Percentiles rank a stretch among this genome's conserved stretches.
Conservation (phyloP, 1,139 yeast genomes). For the Suhomyces guaymorum region DNA sequence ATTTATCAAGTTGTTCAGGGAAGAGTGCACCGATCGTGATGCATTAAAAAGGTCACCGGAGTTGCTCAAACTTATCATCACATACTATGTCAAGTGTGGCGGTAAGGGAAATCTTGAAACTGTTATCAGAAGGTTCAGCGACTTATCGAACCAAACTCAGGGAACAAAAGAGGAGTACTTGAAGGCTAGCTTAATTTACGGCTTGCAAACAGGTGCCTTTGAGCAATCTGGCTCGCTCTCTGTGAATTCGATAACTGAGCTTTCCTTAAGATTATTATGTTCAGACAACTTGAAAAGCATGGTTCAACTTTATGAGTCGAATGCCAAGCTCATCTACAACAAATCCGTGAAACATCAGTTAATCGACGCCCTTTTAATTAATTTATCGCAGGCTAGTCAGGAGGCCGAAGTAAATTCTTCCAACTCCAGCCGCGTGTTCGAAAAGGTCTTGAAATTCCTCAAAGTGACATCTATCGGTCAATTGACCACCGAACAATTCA, state of each 20-base stretch:
- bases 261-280: slow-evolving; percentile 11
- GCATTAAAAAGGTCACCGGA: slow-evolving; percentile 17
- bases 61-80: slow-evolving; percentile 24
- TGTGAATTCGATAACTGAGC: slow-evolving; percentile 12
- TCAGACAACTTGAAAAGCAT: slow-evolving; percentile 18
- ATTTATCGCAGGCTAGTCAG: slow-evolving; percentile 16
- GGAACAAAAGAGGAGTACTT: slow-evolving; percentile 21
- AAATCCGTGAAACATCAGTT: slow-evolving; percentile 15
- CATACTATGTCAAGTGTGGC: slow-evolving; percentile 22
- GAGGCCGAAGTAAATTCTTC: too few relatives aligned
- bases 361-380: slow-evolving; percentile 19
- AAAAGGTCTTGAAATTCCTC: slow-evolving; percentile 25
- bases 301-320: slow-evolving; percentile 17
- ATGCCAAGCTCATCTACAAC: slow-evolving; percentile 13
- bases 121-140: slow-evolving; percentile 21
- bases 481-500: slow-evolving; percentile 28
- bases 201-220: slow-evolving; percentile 13
- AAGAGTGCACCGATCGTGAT: slow-evolving; percentile 12
- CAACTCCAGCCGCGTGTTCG: slow-evolving; percentile 12
- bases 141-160: slow-evolving; percentile 15
- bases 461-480: slow-evolving; percentile 21
- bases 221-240: too few relatives aligned
- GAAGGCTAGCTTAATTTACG: slow-evolving; percentile 25
- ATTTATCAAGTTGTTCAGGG: slow-evolving; percentile 21
- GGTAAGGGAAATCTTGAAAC: slow-evolving; percentile 18